Conservation (phyloP, 345 rosid genomes). For the Arabis hirsuta region DNA sequence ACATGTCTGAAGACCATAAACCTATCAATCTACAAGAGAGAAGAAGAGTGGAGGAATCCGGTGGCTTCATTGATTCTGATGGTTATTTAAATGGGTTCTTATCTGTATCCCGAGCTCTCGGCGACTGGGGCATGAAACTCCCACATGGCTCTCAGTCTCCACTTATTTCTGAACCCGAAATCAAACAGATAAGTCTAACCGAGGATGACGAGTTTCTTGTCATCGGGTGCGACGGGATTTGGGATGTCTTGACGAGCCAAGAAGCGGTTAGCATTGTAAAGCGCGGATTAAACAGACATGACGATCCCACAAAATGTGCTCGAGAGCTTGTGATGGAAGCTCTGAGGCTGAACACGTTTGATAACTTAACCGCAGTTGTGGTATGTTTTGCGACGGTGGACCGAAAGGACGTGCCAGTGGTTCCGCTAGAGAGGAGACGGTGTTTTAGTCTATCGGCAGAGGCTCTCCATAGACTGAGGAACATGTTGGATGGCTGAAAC, state of each 20-base stretch:
- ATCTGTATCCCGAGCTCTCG: conserved; percentile 80
- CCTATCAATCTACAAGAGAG: conserved; percentile 63
- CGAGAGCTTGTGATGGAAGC: conserved; percentile 86
- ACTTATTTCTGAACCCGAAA: conserved; percentile 80
- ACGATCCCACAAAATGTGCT: conserved; percentile 73
- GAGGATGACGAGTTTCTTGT: conserved; percentile 92
- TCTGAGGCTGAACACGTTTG: conserved; percentile 56
- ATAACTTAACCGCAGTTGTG: conserved; percentile 79
- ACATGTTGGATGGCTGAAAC: conserved; percentile 52
- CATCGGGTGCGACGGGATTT: conserved; percentile 88
- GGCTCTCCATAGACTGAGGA: conserved; percentile 68
- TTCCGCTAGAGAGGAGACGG: conserved; percentile 50
- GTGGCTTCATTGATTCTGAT: conserved; percentile 34
- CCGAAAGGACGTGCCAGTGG: conserved; percentile 36
- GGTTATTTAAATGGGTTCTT: conserved; percentile 58
- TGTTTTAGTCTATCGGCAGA: conserved; percentile 72
- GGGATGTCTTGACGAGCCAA: conserved; percentile 95
- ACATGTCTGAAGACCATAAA: conserved; percentile 68
- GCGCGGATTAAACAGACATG: conserved; percentile 62
- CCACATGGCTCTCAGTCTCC: conserved; percentile 66
- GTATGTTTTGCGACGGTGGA: conserved; percentile 67
- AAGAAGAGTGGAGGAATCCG: conserved; percentile 66
- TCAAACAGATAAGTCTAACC: conserved; percentile 55
- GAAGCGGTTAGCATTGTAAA: conserved; percentile 71
- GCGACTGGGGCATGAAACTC: conserved; percentile 88